Percentiles rank a stretch among this genome's conserved stretches.
Evolutionary conservation across 768 basidiomycete genomes (phyloP).

Genomic region (Phlebiopsis flavidoalba): DNA sequence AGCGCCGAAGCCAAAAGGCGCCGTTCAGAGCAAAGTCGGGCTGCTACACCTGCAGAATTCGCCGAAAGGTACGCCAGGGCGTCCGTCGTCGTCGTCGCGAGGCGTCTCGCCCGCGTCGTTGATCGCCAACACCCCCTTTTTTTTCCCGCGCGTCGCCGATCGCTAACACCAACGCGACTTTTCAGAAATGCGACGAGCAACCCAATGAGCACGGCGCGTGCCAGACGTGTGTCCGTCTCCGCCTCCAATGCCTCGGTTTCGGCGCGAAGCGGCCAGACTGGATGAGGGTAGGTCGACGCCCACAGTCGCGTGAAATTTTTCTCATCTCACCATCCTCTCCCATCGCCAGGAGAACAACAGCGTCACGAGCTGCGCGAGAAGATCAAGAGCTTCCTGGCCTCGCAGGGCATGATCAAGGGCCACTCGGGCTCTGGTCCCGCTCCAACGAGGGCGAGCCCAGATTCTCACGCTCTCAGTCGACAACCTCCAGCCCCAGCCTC

Average conservation of each 20-base stretch:
- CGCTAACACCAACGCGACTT: constrained; percentile 14
- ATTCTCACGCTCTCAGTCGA: constrained; percentile 50
- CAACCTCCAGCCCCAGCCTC: constrained; percentile 29
- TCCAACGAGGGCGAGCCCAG: constrained; percentile 48
- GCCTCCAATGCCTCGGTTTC: constrained; percentile 82
- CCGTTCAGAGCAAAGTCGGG: constrained; percentile 83
- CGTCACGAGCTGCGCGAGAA: constrained; percentile 65
- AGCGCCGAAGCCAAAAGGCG: constrained; percentile 72
- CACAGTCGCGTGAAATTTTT: constrained; percentile 7
- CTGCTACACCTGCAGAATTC: constrained; percentile 84
- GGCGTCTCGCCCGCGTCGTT: too few relatives aligned
- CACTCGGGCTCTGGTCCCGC: constrained; percentile 67
- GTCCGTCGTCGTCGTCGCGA: constrained; percentile 4
- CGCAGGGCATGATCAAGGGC: constrained; percentile 88
- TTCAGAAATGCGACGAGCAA: constrained; percentile 82
- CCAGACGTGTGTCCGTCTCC: constrained; percentile 71
- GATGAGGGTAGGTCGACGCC: constrained; percentile 59
- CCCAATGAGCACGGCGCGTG: constrained; percentile 58
- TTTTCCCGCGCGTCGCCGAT: constrained; percentile 11
- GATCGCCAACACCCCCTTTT: constrained; percentile 8
- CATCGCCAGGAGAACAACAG: constrained; percentile 57
- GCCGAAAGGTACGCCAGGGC: constrained; percentile 60
- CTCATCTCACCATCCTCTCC: constrained; percentile 1
- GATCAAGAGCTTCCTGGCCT: constrained; percentile 73
- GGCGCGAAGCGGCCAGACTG: constrained; percentile 83